Evolutionary conservation across 1,139 yeast species (phyloP).

Genomic region (Diutina mesorugosa): DNA sequence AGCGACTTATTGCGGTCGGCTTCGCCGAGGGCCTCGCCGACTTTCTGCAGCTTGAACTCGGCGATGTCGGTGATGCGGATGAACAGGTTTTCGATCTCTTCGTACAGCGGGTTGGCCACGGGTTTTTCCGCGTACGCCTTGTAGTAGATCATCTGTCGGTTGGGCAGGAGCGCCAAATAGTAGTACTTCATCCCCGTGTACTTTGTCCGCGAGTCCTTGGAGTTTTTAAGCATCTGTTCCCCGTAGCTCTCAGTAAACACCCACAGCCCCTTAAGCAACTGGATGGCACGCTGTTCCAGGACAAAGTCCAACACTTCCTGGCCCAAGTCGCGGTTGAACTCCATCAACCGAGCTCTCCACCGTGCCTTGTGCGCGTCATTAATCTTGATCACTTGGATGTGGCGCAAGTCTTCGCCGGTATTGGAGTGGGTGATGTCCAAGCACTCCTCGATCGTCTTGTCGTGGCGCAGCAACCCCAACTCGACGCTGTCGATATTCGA

Average conservation of each 20-base stretch:
- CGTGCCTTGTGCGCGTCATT: constrained; percentile 17
- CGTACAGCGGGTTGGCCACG: constrained; percentile 42
- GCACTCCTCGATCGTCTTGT: constrained; percentile 26
- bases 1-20: constrained; percentile 22
- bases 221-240: constrained; percentile 20
- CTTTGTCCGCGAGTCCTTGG: constrained; percentile 12
- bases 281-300: constrained; percentile 64
- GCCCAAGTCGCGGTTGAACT: constrained; percentile 39
- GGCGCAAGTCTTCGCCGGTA: constrained; percentile 40
- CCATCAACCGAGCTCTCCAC: constrained; percentile 27
- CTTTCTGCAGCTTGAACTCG: constrained; percentile 29
- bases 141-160: constrained; percentile 47
- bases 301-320: constrained; percentile 63
- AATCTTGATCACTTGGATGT: constrained; percentile 35
- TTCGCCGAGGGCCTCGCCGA: constrained; percentile 29
- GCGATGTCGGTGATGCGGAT: constrained; percentile 23
- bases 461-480: constrained; percentile 11
- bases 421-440: constrained; percentile 29
- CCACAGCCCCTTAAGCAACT: constrained; percentile 73
- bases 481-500: constrained; percentile 21
- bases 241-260: constrained; percentile 60
- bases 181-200: constrained; percentile 22
- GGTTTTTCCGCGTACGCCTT: constrained; percentile 43
- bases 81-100: constrained; percentile 26
- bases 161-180: constrained; percentile 61